These are phyloP conservation scores for Zygoascus sp. DNA, from an alignment of 1,139 yeast genomes.

Conservation along the genomic window DNA sequence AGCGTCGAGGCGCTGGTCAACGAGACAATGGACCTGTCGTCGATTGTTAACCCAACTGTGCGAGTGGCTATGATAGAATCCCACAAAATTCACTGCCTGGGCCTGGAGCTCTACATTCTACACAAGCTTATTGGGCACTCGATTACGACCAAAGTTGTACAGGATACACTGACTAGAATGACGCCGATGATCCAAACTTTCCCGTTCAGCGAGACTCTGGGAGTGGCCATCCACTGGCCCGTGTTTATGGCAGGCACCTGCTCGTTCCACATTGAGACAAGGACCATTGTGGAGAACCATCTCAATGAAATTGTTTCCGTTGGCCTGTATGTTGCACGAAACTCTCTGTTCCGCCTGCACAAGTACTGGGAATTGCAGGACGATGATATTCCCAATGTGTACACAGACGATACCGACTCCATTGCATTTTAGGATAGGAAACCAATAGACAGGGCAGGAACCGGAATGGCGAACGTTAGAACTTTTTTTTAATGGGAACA, in stretches of 20 bases:
- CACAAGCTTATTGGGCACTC: slow-evolving; percentile 11
- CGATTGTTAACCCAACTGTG: slow-evolving; percentile 10
- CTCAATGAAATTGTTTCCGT: slow-evolving; percentile 17
- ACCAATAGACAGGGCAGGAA: too few species aligned
- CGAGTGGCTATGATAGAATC: slow-evolving; percentile 15
- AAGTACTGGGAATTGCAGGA: slow-evolving; percentile 21
- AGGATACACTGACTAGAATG: slow-evolving; percentile 8
- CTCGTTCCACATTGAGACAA: slow-evolving; percentile 22
- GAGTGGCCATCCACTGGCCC: slow-evolving; percentile 23
- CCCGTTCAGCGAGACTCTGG: slow-evolving; percentile 21
- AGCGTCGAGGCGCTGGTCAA: slow-evolving; percentile 15
- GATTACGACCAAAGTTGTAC: slow-evolving; percentile 10
- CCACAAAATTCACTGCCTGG: slow-evolving; percentile 18
- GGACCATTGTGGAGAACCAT: slow-evolving; percentile 19
- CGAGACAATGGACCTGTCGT: slow-evolving; percentile 13
- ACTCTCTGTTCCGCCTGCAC: slow-evolving; percentile 21
- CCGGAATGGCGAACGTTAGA: too few species aligned
- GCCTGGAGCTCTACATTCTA: slow-evolving; percentile 15
- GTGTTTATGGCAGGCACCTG: slow-evolving; percentile 21
- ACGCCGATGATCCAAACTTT: slow-evolving; percentile 14
- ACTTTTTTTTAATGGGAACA: neutral
- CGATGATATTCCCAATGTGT: slow-evolving; percentile 14
- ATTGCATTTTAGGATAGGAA: slow-evolving; percentile 20
- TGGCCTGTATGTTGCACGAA: slow-evolving; percentile 22
- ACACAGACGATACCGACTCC: slow-evolving; percentile 18